Evolutionary conservation across 805 yeast genomes (phyloP).

Genomic region (Zygotorulaspora danielsina): DNA sequence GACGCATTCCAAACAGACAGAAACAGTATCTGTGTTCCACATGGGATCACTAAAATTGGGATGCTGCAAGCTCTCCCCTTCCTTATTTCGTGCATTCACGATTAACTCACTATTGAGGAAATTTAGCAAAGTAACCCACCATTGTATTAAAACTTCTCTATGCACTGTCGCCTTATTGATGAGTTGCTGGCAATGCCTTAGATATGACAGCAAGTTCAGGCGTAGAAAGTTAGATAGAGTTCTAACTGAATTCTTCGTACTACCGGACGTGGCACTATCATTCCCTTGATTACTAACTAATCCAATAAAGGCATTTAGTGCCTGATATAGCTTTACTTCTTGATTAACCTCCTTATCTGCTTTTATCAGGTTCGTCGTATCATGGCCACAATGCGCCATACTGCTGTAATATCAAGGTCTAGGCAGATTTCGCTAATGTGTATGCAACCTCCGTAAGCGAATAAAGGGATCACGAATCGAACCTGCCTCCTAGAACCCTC

Average conservation of each 20-base stretch:
- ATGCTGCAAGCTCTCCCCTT: not conserved
- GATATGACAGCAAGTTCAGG: conserved; percentile 15
- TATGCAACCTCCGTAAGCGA: no score
- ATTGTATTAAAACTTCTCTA: conserved; percentile 27
- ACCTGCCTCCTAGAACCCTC: no score
- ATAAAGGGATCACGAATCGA: no score
- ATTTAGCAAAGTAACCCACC: conserved; percentile 34
- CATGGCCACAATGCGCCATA: not conserved
- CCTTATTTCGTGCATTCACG: conserved; percentile 3
- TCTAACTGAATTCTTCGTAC: conserved; percentile 5
- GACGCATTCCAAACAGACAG: conserved; percentile 35
- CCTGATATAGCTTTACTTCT: conserved; percentile 23
- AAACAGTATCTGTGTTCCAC: conserved; percentile 22
- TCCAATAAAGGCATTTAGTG: conserved; percentile 22
- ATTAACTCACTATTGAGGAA: conserved; percentile 22
- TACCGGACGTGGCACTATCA: not conserved
- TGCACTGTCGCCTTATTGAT: conserved; percentile 3
- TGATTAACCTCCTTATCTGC: conserved; percentile 1
- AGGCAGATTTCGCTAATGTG: no score
- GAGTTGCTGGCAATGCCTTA: conserved; percentile 15
- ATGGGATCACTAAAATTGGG: conserved; percentile 11
- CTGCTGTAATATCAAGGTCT: no score
- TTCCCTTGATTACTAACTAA: conserved; percentile 15
- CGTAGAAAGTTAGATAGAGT: conserved; percentile 16
- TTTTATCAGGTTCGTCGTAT: no score